These are phyloP conservation scores for Syzygium aqueum DNA, from an alignment of 345 rosid species.

Conservation along the genomic window DNA sequence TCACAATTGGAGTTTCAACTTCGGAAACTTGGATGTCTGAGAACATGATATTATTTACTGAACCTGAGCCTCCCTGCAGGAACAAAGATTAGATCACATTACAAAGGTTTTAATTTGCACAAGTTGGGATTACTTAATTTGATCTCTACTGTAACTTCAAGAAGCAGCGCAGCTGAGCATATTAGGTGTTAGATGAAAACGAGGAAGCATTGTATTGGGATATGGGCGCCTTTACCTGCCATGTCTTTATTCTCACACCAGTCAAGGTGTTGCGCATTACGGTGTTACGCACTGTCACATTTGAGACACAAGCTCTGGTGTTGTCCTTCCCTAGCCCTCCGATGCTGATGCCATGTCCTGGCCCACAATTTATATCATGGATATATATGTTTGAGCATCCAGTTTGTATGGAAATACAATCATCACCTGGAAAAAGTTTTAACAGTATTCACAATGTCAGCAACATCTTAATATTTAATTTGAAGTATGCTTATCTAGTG, in stretches of 20 bases:
- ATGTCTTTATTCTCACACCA: constrained; percentile 81
- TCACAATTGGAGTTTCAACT: constrained; percentile 63
- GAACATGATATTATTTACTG: constrained; percentile 58
- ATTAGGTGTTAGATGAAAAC: not conserved
- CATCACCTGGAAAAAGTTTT: constrained; percentile 52
- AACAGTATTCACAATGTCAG: not conserved
- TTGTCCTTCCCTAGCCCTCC: constrained; percentile 67
- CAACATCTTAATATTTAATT: not conserved
- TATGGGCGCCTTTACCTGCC: constrained; percentile 53
- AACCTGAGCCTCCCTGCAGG: constrained; percentile 79
- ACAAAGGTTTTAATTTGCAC: not conserved
- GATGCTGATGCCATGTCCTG: constrained; percentile 90
- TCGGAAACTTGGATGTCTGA: constrained; percentile 62
- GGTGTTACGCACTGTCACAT: constrained; percentile 59
- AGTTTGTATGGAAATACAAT: constrained; percentile 72
- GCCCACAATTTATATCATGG: constrained; percentile 68
- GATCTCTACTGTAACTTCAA: not conserved
- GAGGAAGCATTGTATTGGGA: not conserved
- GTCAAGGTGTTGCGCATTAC: constrained; percentile 40
- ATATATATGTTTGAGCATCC: constrained; percentile 71
- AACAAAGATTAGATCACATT: not conserved
- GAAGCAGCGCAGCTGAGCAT: not conserved
- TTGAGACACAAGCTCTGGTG: constrained; percentile 71
- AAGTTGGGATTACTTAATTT: not conserved
- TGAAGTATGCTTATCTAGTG: not conserved